A percentile compares a stretch with the other conserved stretches of the same genome.
Conservation (phyloP, 306 rosid genomes). For the Gillenia trifoliata region DNA sequence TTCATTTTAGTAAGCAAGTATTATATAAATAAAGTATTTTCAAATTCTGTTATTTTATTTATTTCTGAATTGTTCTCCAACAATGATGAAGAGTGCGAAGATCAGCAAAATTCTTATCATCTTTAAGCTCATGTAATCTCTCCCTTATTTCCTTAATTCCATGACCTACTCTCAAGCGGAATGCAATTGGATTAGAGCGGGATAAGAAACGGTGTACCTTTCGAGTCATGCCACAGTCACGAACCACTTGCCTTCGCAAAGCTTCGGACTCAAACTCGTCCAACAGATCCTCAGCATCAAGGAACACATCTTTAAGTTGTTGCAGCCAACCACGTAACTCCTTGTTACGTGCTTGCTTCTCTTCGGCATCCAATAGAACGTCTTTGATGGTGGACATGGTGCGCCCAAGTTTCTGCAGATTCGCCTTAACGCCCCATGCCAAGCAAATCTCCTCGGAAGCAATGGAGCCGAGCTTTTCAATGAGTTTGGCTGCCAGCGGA, state of each 20-base stretch:
- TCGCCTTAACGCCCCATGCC: too few species aligned
- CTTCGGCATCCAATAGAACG: slow-evolving; percentile 23
- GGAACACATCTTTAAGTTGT: background rate
- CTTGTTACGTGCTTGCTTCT: slow-evolving; percentile 1
- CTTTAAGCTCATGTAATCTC: background rate
- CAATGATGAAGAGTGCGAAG: too few species aligned
- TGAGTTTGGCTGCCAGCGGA: background rate
- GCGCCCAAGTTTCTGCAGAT: background rate
- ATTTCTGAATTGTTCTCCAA: too few species aligned
- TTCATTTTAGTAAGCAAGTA: too few species aligned
- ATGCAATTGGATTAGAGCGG: slow-evolving; percentile 2
- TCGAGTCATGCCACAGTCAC: background rate
- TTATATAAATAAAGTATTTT: too few species aligned
- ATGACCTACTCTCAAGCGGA: background rate
- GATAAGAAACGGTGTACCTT: slow-evolving; percentile 28
- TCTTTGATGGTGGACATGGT: background rate
- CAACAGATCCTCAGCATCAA: background rate
- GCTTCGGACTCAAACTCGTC: slow-evolving; percentile 28
- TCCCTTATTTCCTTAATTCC: slow-evolving; percentile 11
- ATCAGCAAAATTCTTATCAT: too few species aligned
- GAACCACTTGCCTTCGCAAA: slow-evolving; percentile 1
- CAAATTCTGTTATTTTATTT: too few species aligned
- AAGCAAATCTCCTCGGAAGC: background rate
- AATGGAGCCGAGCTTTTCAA: background rate
- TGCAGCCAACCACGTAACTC: slow-evolving; percentile 1